These are phyloP conservation scores for Elsinoe arachidis DNA, from an alignment of 2,329 filamentous ascomycete species.

Conservation along the genomic window DNA sequence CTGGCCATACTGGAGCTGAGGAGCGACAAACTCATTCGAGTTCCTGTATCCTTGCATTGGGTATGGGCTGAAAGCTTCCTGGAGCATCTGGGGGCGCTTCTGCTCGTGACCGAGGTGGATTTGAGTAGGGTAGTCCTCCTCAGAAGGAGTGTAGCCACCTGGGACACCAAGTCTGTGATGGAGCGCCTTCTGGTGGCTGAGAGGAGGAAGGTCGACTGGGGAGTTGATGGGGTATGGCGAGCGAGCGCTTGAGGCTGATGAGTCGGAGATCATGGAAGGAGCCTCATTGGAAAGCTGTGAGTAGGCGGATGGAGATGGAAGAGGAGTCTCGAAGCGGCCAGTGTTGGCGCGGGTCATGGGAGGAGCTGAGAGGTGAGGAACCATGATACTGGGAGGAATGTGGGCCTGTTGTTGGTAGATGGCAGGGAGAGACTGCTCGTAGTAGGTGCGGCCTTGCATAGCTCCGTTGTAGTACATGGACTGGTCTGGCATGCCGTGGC, in stretches of 20 bases:
- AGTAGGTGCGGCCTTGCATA: constrained; percentile 17
- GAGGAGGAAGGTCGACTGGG: constrained; percentile 37
- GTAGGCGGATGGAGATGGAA: constrained; percentile 55
- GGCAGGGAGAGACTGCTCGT: constrained; percentile 17
- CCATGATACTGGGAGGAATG: constrained; percentile 26
- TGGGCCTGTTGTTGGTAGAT: constrained; percentile 18
- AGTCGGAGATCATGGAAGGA: constrained; percentile 64
- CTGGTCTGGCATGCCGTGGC: constrained; percentile 20
- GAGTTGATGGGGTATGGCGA: constrained; percentile 39
- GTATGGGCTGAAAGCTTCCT: constrained; percentile 28
- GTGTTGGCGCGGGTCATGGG: constrained; percentile 20
- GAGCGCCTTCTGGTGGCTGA: constrained; percentile 21
- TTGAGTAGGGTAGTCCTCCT: constrained; percentile 25
- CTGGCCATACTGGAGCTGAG: constrained; percentile 17
- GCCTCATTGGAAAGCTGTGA: constrained; percentile 58
- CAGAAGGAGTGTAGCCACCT: constrained; percentile 23
- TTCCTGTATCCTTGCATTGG: constrained; percentile 18
- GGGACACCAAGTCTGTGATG: constrained; percentile 25
- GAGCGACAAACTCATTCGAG: constrained; percentile 14
- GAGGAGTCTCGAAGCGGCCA: constrained; percentile 43
- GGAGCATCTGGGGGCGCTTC: constrained; percentile 26
- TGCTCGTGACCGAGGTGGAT: constrained; percentile 24
- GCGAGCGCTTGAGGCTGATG: constrained; percentile 36
- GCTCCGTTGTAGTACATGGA: constrained; percentile 17
- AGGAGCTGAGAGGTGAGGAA: constrained; percentile 23